Percentiles rank a stretch among this genome's conserved stretches.
These are phyloP conservation scores for Fusarium guadeloupense DNA, from an alignment of 2,329 filamentous ascomycete species.

Conservation along the genomic window DNA sequence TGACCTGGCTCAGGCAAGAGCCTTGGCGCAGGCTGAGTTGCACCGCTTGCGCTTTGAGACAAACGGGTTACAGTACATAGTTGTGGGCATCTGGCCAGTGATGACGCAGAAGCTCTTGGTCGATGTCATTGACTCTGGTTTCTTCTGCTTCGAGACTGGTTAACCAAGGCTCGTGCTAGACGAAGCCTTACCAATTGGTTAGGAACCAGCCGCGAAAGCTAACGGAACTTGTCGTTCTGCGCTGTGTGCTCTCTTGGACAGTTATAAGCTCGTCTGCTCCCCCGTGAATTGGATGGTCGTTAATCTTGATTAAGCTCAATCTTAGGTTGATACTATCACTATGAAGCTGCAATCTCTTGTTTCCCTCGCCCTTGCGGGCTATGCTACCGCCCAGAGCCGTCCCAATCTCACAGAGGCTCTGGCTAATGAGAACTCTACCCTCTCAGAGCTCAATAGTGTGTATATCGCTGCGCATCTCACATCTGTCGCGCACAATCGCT, in stretches of 20 bases:
- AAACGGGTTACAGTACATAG: not conserved
- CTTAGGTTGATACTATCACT: conserved; percentile 7
- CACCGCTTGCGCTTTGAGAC: not conserved
- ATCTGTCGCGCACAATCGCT: not conserved
- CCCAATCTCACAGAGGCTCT: conserved; percentile 39
- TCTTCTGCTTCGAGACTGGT: conserved; percentile 17
- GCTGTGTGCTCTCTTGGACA: not conserved
- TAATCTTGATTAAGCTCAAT: conserved; percentile 6
- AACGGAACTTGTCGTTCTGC: conserved; percentile 6
- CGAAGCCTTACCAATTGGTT: conserved; percentile 22
- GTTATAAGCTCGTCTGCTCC: not conserved
- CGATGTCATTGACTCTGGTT: conserved; percentile 40
- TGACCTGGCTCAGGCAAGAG: conserved; percentile 1
- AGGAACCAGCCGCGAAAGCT: conserved; percentile 15
- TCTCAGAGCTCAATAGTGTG: conserved; percentile 40
- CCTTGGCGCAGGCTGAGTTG: conserved; percentile 27
- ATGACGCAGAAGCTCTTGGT: conserved; percentile 29
- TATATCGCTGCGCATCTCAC: not conserved
- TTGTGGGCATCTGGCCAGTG: conserved; percentile 18
- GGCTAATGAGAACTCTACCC: conserved; percentile 40
- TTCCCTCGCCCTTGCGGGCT: conserved; percentile 29
- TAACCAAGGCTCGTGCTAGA: conserved; percentile 9
- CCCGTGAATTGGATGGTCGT: not conserved
- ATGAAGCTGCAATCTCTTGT: conserved; percentile 38
- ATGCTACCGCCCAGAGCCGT: conserved; percentile 37